phyloP scores from a whole-genome alignment of 768 basidiomycete species.

The Boletales sp. region DNA sequence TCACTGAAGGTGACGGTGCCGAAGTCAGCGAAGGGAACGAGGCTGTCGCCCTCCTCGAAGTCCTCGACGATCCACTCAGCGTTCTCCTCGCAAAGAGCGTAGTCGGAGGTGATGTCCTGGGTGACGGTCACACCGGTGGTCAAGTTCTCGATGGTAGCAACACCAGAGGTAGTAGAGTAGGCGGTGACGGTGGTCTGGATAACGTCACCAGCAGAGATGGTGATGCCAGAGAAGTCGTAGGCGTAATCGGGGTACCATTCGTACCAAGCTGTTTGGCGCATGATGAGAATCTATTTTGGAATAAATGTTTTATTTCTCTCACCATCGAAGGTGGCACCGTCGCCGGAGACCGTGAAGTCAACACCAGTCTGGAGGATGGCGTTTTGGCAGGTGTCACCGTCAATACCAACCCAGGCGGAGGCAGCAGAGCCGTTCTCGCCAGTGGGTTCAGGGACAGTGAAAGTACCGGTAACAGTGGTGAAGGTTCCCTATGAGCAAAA shows the following conservation, averaged over 20 bases:
- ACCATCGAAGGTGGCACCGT: conserved; percentile 9
- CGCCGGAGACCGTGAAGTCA: conserved; percentile 4
- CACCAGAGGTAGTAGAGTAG: conserved; percentile 17
- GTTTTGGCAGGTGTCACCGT: conserved; percentile 10
- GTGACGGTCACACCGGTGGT: conserved; percentile 9
- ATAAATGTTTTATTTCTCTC: not conserved
- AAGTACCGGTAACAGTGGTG: conserved; percentile 14
- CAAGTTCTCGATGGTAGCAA: conserved; percentile 16
- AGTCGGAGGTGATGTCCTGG: conserved; percentile 6
- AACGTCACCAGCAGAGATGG: conserved; percentile 13
- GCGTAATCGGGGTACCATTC: conserved; percentile 19
- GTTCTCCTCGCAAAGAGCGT: conserved; percentile 13
- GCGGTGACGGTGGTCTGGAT: conserved; percentile 16
- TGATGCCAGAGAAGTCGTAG: conserved; percentile 13
- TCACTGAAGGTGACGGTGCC: conserved; percentile 16
- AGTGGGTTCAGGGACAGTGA: conserved; percentile 16
- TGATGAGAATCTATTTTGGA: not conserved
- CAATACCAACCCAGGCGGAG: conserved; percentile 25
- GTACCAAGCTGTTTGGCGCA: conserved; percentile 17
- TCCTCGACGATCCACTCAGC: conserved; percentile 26
- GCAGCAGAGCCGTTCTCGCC: conserved; percentile 9
- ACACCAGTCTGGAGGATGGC: conserved; percentile 21
- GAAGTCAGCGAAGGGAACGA: conserved; percentile 16
- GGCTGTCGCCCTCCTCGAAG: not conserved
- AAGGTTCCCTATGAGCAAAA: conserved; percentile 16